A percentile compares a stretch with the other conserved stretches of the same genome.
phyloP scores from a whole-genome alignment of 108 stramenopile genomes.

The Cyclotella baltica region DNA sequence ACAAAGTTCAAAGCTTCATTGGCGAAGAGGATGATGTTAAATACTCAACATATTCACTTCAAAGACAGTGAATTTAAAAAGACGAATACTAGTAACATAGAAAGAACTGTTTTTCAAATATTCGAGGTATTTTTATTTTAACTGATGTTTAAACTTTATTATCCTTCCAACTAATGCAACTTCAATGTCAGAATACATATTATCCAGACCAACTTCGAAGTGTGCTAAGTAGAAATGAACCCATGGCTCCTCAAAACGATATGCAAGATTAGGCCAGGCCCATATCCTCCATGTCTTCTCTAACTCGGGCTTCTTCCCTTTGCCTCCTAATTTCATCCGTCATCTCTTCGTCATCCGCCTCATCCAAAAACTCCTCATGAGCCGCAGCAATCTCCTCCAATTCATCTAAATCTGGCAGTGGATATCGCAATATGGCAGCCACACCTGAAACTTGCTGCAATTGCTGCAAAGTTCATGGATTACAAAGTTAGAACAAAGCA shows the following conservation, averaged over 20 bases:
- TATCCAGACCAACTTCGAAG: neutral
- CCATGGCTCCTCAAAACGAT: neutral
- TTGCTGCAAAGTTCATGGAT: slow-evolving; percentile 55
- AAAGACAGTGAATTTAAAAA: too few relatives aligned
- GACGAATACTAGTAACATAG: too few relatives aligned
- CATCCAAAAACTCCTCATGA: slow-evolving; percentile 18
- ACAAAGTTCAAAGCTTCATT: too few relatives aligned
- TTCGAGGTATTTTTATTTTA: too few relatives aligned
- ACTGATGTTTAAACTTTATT: too few relatives aligned
- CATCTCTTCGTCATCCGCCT: slow-evolving; percentile 43
- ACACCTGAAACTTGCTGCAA: slow-evolving; percentile 93
- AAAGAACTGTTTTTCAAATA: too few relatives aligned
- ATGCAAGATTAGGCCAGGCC: slow-evolving; percentile 50
- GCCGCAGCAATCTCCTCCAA: slow-evolving; percentile 67
- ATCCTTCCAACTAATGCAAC: too few relatives aligned
- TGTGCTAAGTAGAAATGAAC: neutral
- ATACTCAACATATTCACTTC: too few relatives aligned
- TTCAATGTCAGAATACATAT: too few relatives aligned
- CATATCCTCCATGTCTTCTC: slow-evolving; percentile 85
- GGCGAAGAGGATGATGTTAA: too few relatives aligned
- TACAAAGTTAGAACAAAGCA: neutral
- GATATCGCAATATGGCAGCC: slow-evolving; percentile 94
- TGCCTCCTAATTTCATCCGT: slow-evolving; percentile 36
- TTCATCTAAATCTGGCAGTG: slow-evolving; percentile 87
- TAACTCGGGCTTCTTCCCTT: slow-evolving; percentile 52